Base-by-base conservation (phyloP, 1,284 basidiomycete genomes). In the Marasmius sp. region DNA sequence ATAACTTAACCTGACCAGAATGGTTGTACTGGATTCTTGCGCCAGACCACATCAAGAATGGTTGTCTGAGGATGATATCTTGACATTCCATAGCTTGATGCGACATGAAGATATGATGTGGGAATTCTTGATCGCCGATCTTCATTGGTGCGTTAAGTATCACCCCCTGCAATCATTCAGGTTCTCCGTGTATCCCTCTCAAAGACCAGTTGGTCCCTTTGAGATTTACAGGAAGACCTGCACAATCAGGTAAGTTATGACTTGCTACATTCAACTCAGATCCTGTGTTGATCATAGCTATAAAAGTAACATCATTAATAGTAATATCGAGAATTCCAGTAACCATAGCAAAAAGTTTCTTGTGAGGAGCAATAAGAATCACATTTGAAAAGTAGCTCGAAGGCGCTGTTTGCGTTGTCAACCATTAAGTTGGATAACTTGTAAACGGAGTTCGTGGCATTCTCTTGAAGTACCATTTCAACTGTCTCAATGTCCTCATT, bases 61-160 rank as follows among this genome's bases (percentile, higher is more conserved):
- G 73, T 50, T 75, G 73, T 0, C 72, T 71, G 0, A 75, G 59
- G 22, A 75, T 72, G 1, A 69, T 60, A 27, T 72, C 70, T 9
- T 68, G 65, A 3, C 54, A 37, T 5, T 41, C 49, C 6, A 63
- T 62, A 62, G 18, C 6, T 36, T 67, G 1, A 20, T 14, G 34
- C 0, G 61, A 62, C 27, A 75, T 66, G 22, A 72, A 74, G 20
- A 74, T 66, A 37, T 75, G 71, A 57, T 74, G 72, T 22, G 70
- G 62, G 48, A 76, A 72, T 0, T 60, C 33, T 14, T 69, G 64
- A 1, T 65, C 66, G 14, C 68, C 66, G n/a, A 72, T 66, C 16
- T 39, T 54, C 0, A 73, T 54, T 3, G 62, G 65, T n/a, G 62
- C 70, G 51, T 69, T 71, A 3, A 61, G 34, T 11, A 65, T 43